Base-by-base conservation (phyloP, 106 monocot genomes). In the Apostasia ramifera region DNA sequence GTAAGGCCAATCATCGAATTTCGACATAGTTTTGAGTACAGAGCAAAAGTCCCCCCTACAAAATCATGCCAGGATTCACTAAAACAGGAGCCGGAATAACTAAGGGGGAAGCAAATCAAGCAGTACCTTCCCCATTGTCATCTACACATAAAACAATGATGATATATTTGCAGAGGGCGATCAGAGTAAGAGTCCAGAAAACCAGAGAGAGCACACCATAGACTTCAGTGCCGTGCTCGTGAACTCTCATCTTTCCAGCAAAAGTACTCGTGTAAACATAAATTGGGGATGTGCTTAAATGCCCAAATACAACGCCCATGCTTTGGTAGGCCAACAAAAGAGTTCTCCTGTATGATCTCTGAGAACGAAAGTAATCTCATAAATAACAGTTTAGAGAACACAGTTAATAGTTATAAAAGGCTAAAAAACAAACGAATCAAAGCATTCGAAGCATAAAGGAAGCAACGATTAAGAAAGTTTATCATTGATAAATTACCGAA, bases 11-110 rank as follows among this genome's bases (percentile, higher is more conserved):
- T 79, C 78, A 80, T 90, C n/a, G 85, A 74, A 50, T 82, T 78
- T 2, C 87, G 74, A 45, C 90, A 94, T 70, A 94, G 47, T 59
- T 86, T 51, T 15, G 94, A 94, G 76, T 94, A 94, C 53, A 94
- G 61, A 57, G 94, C 94, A 77, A 94, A 94, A 41, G 86, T 87
- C 42, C 94, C 94, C 54, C 94, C 93, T 94, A 65, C 53, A 40
- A 46, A 66, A 45, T 53, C 39, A 54, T 63, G 3, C 50, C 10
- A 66, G 39, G 8, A 7, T 2, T 8, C 40, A 8, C 2, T 40
- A 61, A 6, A 40, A 6, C 5, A 41, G 8, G 5, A 53, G 12
- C 26, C 41, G 44, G 44, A 12, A 40, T 42, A 70, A 57, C 7
- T 57, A 68, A 68, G 43, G 7, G 43, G 7, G 54, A 42, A 68